A percentile compares a stretch with the other conserved stretches of the same genome.
These are phyloP conservation scores for Straminergon stramineum DNA, from an alignment of 225 moss, liverwort and hornwort genomes.

Conservation along the genomic window DNA sequence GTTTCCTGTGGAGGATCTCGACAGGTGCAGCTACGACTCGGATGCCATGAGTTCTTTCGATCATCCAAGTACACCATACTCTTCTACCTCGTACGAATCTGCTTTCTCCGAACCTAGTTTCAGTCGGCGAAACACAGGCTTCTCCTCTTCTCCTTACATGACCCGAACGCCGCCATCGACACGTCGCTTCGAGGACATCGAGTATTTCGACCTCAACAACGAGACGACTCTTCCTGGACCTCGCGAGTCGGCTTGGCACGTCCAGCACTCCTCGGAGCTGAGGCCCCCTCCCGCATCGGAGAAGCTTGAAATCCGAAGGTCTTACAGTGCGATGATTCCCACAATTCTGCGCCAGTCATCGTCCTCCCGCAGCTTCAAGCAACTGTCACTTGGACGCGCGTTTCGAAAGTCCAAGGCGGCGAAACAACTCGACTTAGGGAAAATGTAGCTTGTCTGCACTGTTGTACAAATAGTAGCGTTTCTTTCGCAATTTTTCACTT, in stretches of 20 bases:
- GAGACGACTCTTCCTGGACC: slow-evolving; percentile 22
- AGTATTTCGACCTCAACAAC: slow-evolving; percentile 4
- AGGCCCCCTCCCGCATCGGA: not conserved
- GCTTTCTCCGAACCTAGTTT: slow-evolving; percentile 24
- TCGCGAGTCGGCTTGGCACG: slow-evolving; percentile 45
- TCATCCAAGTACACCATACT: slow-evolving; percentile 22
- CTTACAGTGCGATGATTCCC: slow-evolving; percentile 21
- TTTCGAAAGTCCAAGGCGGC: slow-evolving; percentile 18
- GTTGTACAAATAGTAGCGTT: not conserved
- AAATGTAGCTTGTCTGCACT: slow-evolving; percentile 5
- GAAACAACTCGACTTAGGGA: slow-evolving; percentile 11
- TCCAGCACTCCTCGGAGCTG: slow-evolving; percentile 6
- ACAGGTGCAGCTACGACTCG: slow-evolving; percentile 18
- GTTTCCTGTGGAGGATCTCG: slow-evolving; percentile 10
- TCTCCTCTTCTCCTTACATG: slow-evolving; percentile 8
- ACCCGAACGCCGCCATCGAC: slow-evolving; percentile 16
- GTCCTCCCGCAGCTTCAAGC: slow-evolving; percentile 28
- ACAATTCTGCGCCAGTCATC: slow-evolving; percentile 16
- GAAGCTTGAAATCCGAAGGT: not conserved
- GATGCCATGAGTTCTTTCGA: slow-evolving; percentile 30
- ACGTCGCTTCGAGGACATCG: slow-evolving; percentile 15
- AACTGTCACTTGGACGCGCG: slow-evolving; percentile 22
- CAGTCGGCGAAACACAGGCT: not conserved
- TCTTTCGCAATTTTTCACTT: not conserved
- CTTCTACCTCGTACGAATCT: slow-evolving; percentile 32